Evolutionary conservation across 495 filamentous ascomycete species (phyloP).

Genomic region (Annulohypoxylon nitens): DNA sequence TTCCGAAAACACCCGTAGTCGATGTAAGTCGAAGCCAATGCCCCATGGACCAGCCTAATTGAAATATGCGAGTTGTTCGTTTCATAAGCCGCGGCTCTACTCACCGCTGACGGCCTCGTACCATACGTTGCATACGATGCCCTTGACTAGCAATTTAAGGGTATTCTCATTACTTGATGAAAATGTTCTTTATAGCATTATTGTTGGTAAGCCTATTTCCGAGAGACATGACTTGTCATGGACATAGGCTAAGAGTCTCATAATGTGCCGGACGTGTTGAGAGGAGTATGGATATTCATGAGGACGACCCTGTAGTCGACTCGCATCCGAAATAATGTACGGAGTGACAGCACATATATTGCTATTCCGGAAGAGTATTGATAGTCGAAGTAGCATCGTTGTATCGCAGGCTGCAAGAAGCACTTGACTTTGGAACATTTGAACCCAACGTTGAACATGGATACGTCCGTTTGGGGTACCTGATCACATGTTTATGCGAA

Average conservation of each 20-base stretch:
- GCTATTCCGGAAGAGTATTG: constrained; percentile 34
- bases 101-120: constrained; percentile 36
- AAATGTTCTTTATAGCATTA: constrained; percentile 22
- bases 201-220: constrained; percentile 40
- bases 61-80: constrained; percentile 29
- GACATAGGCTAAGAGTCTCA: constrained; percentile 12
- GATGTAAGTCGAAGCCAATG: constrained; percentile 8
- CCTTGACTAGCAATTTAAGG: constrained; percentile 34
- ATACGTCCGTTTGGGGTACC: constrained; percentile 27
- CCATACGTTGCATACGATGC: constrained; percentile 16
- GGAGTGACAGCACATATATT: constrained; percentile 31
- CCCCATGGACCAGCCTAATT: constrained; percentile 21
- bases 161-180: constrained; percentile 49
- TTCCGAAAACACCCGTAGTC: constrained; percentile 47
- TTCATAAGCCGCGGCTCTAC: constrained; percentile 30
- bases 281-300: constrained; percentile 17
- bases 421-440: constrained; percentile 41
- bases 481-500: constrained; percentile 47
- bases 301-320: constrained; percentile 14
- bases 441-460: background rate
- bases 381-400: constrained; percentile 39
- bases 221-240: constrained; percentile 30
- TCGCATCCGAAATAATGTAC: constrained; percentile 10
- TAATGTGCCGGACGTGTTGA: background rate
- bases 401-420: constrained; percentile 46